Evolutionary conservation across 176 grass and related monocot genomes (phyloP).

Genomic region (Bonia amplexicaulis): DNA sequence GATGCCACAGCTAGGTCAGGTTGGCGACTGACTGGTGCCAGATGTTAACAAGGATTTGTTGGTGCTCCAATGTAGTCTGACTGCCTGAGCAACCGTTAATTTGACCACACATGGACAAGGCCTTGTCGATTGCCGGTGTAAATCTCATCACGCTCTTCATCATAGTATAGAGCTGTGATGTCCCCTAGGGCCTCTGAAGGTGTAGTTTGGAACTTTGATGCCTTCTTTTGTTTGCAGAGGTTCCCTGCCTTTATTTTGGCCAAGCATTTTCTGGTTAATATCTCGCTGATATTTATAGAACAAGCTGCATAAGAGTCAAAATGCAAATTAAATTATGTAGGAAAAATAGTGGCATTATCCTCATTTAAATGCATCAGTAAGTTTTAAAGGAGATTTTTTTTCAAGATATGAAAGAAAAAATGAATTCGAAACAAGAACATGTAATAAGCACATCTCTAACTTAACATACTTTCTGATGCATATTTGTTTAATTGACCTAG

Average conservation of each 20-base stretch:
- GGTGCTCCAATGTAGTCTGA: no score
- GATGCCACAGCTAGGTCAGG: background rate
- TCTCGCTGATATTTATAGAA: conserved; percentile 73
- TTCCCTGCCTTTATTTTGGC: conserved; percentile 57
- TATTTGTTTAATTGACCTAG: background rate
- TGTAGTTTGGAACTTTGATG: conserved; percentile 36
- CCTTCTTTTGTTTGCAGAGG: conserved; percentile 23
- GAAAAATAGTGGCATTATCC: background rate
- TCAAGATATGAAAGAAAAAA: background rate
- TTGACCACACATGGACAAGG: conserved; percentile 67
- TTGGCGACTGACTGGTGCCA: background rate
- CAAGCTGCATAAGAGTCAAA: conserved; percentile 31
- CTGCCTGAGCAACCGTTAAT: conserved; percentile 16
- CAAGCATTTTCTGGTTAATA: conserved; percentile 66
- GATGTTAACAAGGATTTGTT: background rate
- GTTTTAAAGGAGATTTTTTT: background rate
- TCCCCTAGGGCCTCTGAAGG: conserved; percentile 48
- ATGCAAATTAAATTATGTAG: conserved; percentile 1
- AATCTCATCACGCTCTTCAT: conserved; percentile 68
- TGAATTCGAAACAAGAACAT: background rate
- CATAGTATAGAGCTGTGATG: conserved; percentile 59
- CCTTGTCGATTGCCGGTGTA: conserved; percentile 59
- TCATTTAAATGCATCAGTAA: background rate
- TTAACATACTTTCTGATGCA: background rate
- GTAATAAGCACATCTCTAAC: background rate